Conservation (phyloP, 1,139 yeast species). For the Debaryomyces robertsiae region DNA sequence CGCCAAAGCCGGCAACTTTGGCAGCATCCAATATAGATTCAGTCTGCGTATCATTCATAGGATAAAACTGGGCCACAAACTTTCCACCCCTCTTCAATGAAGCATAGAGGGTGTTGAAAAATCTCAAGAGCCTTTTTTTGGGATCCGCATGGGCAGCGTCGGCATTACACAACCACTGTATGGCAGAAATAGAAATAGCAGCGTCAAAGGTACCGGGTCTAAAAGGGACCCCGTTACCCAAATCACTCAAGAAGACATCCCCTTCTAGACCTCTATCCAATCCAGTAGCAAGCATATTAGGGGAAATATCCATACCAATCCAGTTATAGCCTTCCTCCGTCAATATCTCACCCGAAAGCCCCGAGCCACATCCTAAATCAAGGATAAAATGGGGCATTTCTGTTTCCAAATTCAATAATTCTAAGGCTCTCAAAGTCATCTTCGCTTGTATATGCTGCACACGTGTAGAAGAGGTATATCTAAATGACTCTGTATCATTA, state of each 20-base stretch:
- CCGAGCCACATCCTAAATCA: slow-evolving; percentile 98
- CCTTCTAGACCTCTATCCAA: slow-evolving; percentile 92
- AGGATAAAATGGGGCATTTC: slow-evolving; percentile 70
- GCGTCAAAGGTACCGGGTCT: slow-evolving; percentile 98
- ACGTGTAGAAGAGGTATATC: slow-evolving; percentile 91
- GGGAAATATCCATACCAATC: slow-evolving; percentile 97
- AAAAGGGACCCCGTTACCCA: slow-evolving; percentile 93
- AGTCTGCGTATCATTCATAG: slow-evolving; percentile 83
- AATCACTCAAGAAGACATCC: slow-evolving; percentile 85
- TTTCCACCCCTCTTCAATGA: slow-evolving; percentile 91
- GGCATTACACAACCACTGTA: slow-evolving; percentile 98
- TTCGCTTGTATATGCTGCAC: slow-evolving; percentile 97
- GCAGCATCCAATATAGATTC: slow-evolving; percentile 81
- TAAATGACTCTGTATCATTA: slow-evolving; percentile 84
- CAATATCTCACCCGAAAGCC: slow-evolving; percentile 90
- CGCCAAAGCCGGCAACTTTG: slow-evolving; percentile 92
- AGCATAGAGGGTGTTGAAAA: slow-evolving; percentile 87
- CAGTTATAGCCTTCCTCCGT: slow-evolving; percentile 93
- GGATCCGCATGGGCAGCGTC: slow-evolving; percentile 85
- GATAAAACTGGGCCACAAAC: slow-evolving; percentile 96
- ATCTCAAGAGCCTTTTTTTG: slow-evolving; percentile 74
- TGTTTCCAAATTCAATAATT: slow-evolving; percentile 69
- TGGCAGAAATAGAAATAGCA: slow-evolving; percentile 91
- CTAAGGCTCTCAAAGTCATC: slow-evolving; percentile 93
- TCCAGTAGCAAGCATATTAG: slow-evolving; percentile 95